A percentile compares a stretch with the other conserved stretches of the same genome.
phyloP scores from a whole-genome alignment of 2,329 filamentous ascomycete species.

The Alternaria alternata region DNA sequence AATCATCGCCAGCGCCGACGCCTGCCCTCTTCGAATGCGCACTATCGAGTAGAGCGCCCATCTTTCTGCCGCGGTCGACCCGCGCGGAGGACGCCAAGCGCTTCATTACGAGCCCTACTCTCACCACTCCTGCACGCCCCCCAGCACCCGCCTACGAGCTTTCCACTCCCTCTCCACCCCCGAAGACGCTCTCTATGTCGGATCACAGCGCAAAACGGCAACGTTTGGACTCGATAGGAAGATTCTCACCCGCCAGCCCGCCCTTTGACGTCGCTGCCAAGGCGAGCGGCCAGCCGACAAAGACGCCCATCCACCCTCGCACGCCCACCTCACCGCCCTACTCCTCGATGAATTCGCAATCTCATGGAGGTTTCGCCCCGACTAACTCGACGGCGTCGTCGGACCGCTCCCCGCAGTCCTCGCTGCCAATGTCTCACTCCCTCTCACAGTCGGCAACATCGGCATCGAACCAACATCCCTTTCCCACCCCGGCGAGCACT shows the following conservation, averaged over 20 bases:
- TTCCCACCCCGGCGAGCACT: constrained; percentile 52
- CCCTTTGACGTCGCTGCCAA: constrained; percentile 52
- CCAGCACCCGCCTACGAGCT: constrained; percentile 21
- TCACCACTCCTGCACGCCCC: constrained; percentile 27
- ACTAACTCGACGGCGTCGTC: constrained; percentile 37
- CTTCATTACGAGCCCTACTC: constrained; percentile 34
- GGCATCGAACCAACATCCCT: constrained; percentile 40
- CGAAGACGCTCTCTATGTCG: constrained; percentile 40
- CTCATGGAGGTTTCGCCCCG: constrained; percentile 47
- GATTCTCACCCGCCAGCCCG: constrained; percentile 57
- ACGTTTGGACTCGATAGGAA: constrained; percentile 50
- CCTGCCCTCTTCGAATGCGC: constrained; percentile 40
- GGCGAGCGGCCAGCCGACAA: constrained; percentile 49
- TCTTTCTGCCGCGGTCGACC: constrained; percentile 41
- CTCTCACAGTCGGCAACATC: constrained; percentile 46
- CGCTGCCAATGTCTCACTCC: constrained; percentile 49
- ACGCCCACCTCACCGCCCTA: constrained; percentile 59
- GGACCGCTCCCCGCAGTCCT: constrained; percentile 54
- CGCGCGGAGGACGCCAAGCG: constrained; percentile 42
- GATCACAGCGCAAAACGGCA: constrained; percentile 50
- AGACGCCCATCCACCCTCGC: constrained; percentile 54
- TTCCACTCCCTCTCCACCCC: constrained; percentile 11
- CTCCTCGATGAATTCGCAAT: constrained; percentile 56
- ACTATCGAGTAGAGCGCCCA: constrained; percentile 34
- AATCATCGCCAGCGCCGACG: constrained; percentile 9